These are phyloP conservation scores for Dioscorea zingiberensis DNA, from an alignment of 106 monocot genomes.

Conservation along the genomic window DNA sequence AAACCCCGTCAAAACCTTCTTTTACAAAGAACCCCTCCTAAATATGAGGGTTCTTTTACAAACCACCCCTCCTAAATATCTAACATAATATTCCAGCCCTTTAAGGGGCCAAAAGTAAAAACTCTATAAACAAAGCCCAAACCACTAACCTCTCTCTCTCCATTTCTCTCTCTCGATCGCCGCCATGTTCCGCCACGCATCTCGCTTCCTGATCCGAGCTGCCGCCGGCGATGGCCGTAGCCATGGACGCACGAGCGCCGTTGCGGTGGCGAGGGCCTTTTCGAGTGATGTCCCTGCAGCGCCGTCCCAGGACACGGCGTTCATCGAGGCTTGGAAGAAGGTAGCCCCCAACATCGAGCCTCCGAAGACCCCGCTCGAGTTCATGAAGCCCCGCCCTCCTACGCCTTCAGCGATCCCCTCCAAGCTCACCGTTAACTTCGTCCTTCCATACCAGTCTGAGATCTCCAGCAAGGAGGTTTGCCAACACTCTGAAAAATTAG, in stretches of 20 bases:
- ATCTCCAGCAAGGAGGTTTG: slow-evolving; percentile 82
- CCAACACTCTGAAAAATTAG: background rate
- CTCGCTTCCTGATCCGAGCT: too few species aligned
- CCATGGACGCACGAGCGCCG: background rate
- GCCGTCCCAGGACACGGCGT: slow-evolving; percentile 31
- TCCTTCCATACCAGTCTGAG: slow-evolving; percentile 91
- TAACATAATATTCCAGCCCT: too few species aligned
- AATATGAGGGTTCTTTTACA: too few species aligned
- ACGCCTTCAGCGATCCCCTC: slow-evolving; percentile 67
- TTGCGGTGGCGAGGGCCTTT: slow-evolving; percentile 8
- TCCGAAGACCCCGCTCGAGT: slow-evolving; percentile 73
- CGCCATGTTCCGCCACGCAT: too few species aligned
- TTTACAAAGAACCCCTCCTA: too few species aligned
- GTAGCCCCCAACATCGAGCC: slow-evolving; percentile 85
- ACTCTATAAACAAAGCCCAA: too few species aligned
- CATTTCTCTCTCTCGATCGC: too few species aligned
- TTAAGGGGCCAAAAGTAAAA: too few species aligned
- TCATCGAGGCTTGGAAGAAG: slow-evolving; percentile 87
- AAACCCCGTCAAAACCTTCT: too few species aligned
- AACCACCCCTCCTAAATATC: too few species aligned
- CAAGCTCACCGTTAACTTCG: slow-evolving; percentile 95
- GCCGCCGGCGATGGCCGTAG: too few species aligned
- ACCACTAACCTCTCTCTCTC: too few species aligned
- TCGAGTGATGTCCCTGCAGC: slow-evolving; percentile 38
- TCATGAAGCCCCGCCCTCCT: slow-evolving; percentile 85